Evolutionary conservation across 2,329 filamentous ascomycete species (phyloP).

Genomic region (Fusarium cicatricum): DNA sequence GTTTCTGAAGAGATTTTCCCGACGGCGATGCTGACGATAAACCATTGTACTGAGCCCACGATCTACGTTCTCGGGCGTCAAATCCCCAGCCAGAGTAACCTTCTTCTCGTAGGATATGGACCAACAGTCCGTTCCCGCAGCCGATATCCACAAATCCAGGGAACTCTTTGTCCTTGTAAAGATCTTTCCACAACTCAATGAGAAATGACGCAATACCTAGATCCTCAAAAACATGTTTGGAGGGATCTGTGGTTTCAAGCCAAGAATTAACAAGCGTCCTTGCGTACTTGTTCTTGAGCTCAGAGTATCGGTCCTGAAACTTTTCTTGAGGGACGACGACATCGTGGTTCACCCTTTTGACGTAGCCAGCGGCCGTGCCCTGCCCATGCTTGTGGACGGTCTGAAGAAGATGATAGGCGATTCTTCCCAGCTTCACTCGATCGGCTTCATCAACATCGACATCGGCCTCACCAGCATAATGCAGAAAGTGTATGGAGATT

Average conservation of each 20-base stretch:
- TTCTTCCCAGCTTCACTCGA: slow-evolving; percentile 66
- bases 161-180: slow-evolving; percentile 73
- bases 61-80: slow-evolving; percentile 85
- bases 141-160: slow-evolving; percentile 96
- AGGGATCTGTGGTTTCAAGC: slow-evolving; percentile 86
- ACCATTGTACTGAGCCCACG: slow-evolving; percentile 77
- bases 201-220: slow-evolving; percentile 90
- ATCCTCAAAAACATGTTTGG: slow-evolving; percentile 96
- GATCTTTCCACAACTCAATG: slow-evolving; percentile 87
- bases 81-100: slow-evolving; percentile 90
- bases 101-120: slow-evolving; percentile 81
- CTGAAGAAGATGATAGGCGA: slow-evolving; percentile 72
- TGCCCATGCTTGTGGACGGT: slow-evolving; percentile 78
- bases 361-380: slow-evolving; percentile 70
- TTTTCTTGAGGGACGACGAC: slow-evolving; percentile 76
- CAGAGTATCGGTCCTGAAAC: slow-evolving; percentile 84
- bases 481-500: slow-evolving; percentile 68
- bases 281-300: slow-evolving; percentile 82
- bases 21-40: slow-evolving; percentile 39
- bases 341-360: slow-evolving; percentile 87
- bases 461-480: slow-evolving; percentile 48
- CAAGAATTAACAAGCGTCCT: slow-evolving; percentile 74
- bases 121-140: slow-evolving; percentile 91
- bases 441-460: slow-evolving; percentile 40
- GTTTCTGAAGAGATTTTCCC: slow-evolving; percentile 51